phyloP scores from a whole-genome alignment of 2,329 filamentous ascomycete genomes.

The Trichoderma harzianum region DNA sequence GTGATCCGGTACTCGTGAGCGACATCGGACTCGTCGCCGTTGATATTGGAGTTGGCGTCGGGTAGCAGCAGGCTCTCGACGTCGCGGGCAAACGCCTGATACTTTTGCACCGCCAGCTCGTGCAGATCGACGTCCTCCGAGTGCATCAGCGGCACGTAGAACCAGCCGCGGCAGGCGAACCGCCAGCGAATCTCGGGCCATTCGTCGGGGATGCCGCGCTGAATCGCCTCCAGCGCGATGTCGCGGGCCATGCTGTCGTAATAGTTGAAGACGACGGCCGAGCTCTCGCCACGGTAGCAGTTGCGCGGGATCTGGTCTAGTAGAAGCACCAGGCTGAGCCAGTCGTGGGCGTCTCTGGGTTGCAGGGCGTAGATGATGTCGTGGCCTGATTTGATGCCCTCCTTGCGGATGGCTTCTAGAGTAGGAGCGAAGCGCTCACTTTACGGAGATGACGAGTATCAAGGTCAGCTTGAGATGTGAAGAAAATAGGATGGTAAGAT shows the following conservation, averaged over 20 bases:
- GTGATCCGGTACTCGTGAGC: conserved; percentile 26
- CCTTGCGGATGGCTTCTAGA: conserved; percentile 32
- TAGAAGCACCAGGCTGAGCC: conserved; percentile 52
- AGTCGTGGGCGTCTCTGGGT: conserved; percentile 32
- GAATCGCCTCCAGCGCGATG: conserved; percentile 38
- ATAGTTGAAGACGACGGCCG: conserved; percentile 45
- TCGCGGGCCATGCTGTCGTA: conserved; percentile 55
- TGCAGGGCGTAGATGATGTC: conserved; percentile 30
- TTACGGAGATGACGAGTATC: background rate
- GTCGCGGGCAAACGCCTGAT: conserved; percentile 33
- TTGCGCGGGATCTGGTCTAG: conserved; percentile 64
- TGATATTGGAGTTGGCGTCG: conserved; percentile 10
- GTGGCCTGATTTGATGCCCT: conserved; percentile 27
- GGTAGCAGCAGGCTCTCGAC: conserved; percentile 30
- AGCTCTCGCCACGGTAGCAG: conserved; percentile 50
- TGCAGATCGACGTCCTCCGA: conserved; percentile 50
- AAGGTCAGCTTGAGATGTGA: background rate
- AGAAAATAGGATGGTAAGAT: background rate
- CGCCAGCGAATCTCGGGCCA: conserved; percentile 32
- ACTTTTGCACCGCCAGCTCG: conserved; percentile 33
- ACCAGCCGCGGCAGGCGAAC: conserved; percentile 49
- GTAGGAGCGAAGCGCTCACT: conserved; percentile 33
- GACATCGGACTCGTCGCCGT: background rate
- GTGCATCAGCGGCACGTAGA: conserved; percentile 59
- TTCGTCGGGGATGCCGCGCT: conserved; percentile 29